phyloP scores from a whole-genome alignment of 768 basidiomycete species.

The Leucocoprinus leucothites region DNA sequence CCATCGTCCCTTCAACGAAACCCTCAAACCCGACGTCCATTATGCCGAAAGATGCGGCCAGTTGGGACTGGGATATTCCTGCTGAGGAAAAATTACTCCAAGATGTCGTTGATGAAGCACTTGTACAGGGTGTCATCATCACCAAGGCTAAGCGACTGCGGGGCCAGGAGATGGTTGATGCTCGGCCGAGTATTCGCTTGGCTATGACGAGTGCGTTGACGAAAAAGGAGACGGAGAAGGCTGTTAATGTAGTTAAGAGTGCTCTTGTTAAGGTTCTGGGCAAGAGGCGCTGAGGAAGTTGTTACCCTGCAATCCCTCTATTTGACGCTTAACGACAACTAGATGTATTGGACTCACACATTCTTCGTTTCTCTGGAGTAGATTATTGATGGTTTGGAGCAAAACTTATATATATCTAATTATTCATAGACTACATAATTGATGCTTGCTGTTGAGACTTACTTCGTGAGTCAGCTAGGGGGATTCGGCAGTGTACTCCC shows the following conservation, averaged over 20 bases:
- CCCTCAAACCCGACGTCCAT: constrained; percentile 9
- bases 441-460: background rate
- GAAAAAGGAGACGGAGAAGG: constrained; percentile 92
- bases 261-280: constrained; percentile 73
- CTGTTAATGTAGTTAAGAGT: constrained; percentile 67
- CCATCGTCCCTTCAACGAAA: constrained; percentile 14
- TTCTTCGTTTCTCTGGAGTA: background rate
- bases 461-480: no score
- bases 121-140: constrained; percentile 79
- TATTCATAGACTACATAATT: constrained; percentile 3
- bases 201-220: constrained; percentile 75
- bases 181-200: constrained; percentile 82
- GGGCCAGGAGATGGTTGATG: constrained; percentile 81
- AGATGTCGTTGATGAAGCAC: constrained; percentile 87
- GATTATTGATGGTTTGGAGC: background rate
- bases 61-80: constrained; percentile 56
- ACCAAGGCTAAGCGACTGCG: constrained; percentile 80
- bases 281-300: constrained; percentile 50
- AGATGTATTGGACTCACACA: background rate
- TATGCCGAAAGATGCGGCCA: constrained; percentile 34
- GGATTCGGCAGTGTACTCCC: no score
- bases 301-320: background rate
- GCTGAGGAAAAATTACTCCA: constrained; percentile 81
- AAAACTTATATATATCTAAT: background rate
- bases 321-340: background rate